Percentiles rank a stretch among this genome's conserved stretches.
These are phyloP conservation scores for Xylariaceae sp. DNA, from an alignment of 2,329 filamentous ascomycete genomes.

Conservation along the genomic window DNA sequence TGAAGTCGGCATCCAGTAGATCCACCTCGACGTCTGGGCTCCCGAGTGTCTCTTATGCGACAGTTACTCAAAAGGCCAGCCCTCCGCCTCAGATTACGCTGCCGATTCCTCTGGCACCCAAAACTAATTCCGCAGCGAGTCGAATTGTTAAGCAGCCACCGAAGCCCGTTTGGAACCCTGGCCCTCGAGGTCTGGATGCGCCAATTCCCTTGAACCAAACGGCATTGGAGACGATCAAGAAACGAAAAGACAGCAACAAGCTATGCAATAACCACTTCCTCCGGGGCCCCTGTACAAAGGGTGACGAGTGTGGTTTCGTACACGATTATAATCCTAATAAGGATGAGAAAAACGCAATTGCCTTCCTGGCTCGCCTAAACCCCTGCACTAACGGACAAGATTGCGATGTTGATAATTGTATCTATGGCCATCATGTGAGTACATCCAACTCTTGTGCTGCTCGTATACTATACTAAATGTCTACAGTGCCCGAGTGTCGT, in stretches of 20 bases:
- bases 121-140: conserved; percentile 23
- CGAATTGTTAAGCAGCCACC: conserved; percentile 28
- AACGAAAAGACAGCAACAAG: conserved; percentile 49
- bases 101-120: conserved; percentile 35
- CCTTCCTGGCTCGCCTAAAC: conserved; percentile 51
- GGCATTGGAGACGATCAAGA: conserved; percentile 51
- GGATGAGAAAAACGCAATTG: conserved; percentile 53
- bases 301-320: conserved; percentile 50
- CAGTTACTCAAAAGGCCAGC: conserved; percentile 37
- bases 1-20: conserved; percentile 26
- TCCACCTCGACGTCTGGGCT: conserved; percentile 22
- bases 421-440: conserved; percentile 59
- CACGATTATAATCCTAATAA: conserved; percentile 49
- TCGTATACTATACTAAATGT: conserved; percentile 8
- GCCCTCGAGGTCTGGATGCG: conserved; percentile 49
- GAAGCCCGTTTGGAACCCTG: conserved; percentile 46
- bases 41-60: conserved; percentile 37
- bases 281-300: conserved; percentile 51
- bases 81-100: conserved; percentile 42
- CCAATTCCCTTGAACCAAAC: conserved; percentile 42
- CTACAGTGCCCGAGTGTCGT: conserved; percentile 49
- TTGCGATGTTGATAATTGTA: conserved; percentile 54
- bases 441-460: background rate
- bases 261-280: conserved; percentile 60
- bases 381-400: conserved; percentile 54